Conservation (phyloP, 495 filamentous ascomycete species). For the Penicillium pancosmium region DNA sequence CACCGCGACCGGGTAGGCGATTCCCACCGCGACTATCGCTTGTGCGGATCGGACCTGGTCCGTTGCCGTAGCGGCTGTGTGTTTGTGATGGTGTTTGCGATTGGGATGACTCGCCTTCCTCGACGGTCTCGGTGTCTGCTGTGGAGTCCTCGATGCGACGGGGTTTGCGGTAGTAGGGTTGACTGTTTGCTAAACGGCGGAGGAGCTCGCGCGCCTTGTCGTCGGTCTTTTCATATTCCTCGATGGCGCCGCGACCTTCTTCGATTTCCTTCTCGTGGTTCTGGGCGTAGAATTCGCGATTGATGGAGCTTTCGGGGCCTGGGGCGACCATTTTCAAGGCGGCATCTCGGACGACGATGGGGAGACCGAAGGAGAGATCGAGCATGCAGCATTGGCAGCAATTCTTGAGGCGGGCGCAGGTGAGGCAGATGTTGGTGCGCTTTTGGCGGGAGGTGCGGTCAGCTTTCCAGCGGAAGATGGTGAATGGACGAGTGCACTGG, state of each 20-base stretch:
- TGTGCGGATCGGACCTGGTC: slow-evolving; percentile 67
- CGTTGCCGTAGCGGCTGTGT: slow-evolving; percentile 50
- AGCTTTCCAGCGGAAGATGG: slow-evolving; percentile 91
- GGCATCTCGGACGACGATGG: slow-evolving; percentile 93
- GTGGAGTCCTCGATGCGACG: slow-evolving; percentile 62
- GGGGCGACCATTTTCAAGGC: slow-evolving; percentile 96
- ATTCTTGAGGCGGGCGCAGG: slow-evolving; percentile 92
- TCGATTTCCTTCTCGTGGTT: slow-evolving; percentile 94
- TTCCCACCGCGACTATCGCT: slow-evolving; percentile 50
- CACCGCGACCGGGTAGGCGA: slow-evolving; percentile 40
- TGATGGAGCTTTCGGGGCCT: slow-evolving; percentile 86
- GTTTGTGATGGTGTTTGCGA: slow-evolving; percentile 32
- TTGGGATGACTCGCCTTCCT: slow-evolving; percentile 26
- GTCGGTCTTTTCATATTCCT: slow-evolving; percentile 94
- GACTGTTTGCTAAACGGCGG: slow-evolving; percentile 81
- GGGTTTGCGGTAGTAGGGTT: slow-evolving; percentile 89
- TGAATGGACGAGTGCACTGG: slow-evolving; percentile 90
- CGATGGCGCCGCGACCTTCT: slow-evolving; percentile 79
- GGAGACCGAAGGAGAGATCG: slow-evolving; percentile 91
- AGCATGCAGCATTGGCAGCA: slow-evolving; percentile 99
- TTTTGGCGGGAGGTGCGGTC: slow-evolving; percentile 86
- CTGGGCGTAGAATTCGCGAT: slow-evolving; percentile 96
- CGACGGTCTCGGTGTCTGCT: slow-evolving; percentile 39
- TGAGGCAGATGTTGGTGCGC: slow-evolving; percentile 90
- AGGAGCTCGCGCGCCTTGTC: slow-evolving; percentile 92